Percentiles rank a stretch among this genome's conserved stretches.
Conservation (phyloP, 176 grass and related monocot species). For the Lolium perenne region DNA sequence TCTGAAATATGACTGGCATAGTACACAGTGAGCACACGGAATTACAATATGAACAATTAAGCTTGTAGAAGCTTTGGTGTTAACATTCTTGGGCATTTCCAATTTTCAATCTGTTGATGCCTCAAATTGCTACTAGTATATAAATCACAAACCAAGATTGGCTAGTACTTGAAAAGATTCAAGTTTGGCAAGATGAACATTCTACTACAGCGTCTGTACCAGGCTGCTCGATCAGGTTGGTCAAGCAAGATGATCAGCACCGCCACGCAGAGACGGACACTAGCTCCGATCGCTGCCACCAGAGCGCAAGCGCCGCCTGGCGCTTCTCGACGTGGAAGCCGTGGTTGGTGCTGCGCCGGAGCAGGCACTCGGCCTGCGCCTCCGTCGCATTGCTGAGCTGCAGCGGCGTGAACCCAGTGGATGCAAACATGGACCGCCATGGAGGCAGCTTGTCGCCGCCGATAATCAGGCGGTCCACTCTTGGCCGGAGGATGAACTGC, state of each 20-base stretch:
- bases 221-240: neutral
- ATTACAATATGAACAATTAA: constrained; percentile 31
- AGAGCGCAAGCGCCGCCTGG: constrained; percentile 40
- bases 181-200: constrained; percentile 41
- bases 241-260: constrained; percentile 41
- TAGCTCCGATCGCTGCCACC: constrained; percentile 61
- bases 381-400: constrained; percentile 56
- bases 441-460: constrained; percentile 45
- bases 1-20: constrained; percentile 18
- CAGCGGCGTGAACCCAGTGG: constrained; percentile 49
- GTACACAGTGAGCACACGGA: neutral
- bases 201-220: constrained; percentile 11
- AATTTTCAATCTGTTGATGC: neutral
- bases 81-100: constrained; percentile 17
- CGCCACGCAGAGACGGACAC: constrained; percentile 63
- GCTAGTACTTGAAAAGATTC: constrained; percentile 2
- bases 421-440: constrained; percentile 44
- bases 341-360: constrained; percentile 42
- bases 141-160: constrained; percentile 32
- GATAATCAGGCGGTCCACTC: constrained; percentile 41
- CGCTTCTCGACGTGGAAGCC: constrained; percentile 64
- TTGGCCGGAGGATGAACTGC: constrained; percentile 57
- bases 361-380: constrained; percentile 73
- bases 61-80: neutral
- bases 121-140: constrained; percentile 15